phyloP scores from a whole-genome alignment of 2,329 filamentous ascomycete genomes.

The Arthroderma sp. region DNA sequence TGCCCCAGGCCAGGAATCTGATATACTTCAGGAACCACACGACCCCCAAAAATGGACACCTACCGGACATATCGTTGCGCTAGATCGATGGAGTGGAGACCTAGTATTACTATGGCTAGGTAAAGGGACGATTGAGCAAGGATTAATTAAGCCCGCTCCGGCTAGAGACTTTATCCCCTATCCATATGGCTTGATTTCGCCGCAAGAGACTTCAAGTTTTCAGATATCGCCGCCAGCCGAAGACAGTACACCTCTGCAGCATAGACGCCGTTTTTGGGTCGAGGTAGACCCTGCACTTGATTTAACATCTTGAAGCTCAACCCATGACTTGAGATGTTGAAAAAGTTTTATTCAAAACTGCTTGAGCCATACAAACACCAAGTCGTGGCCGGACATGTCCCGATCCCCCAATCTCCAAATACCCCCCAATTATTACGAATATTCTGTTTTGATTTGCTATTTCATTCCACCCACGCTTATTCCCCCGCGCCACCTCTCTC shows the following conservation, averaged over 20 bases:
- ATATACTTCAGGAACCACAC: neutral
- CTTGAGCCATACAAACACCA: too few relatives aligned
- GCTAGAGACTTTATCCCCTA: neutral
- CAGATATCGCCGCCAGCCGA: neutral
- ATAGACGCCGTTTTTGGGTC: conserved; percentile 9
- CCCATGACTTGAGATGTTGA: neutral
- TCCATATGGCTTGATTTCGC: too few relatives aligned
- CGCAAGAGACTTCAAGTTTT: neutral
- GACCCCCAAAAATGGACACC: conserved; percentile 15
- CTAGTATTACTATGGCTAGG: conserved; percentile 22
- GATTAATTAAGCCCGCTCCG: conserved; percentile 11
- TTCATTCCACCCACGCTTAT: too few relatives aligned
- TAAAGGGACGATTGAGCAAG: conserved; percentile 14
- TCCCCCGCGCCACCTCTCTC: too few relatives aligned
- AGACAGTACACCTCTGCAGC: neutral
- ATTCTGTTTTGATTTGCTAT: too few relatives aligned
- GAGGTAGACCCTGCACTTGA: conserved; percentile 17
- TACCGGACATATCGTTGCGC: conserved; percentile 25
- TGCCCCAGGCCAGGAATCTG: neutral
- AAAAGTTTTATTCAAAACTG: too few relatives aligned
- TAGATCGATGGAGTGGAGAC: conserved; percentile 20
- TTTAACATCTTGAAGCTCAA: conserved; percentile 5
- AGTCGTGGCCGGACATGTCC: too few relatives aligned
- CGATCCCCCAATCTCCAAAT: too few relatives aligned
- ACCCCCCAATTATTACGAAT: too few relatives aligned